A percentile compares a stretch with the other conserved stretches of the same genome.
Conservation (phyloP, 768 basidiomycete genomes). For the Terana coerulea region DNA sequence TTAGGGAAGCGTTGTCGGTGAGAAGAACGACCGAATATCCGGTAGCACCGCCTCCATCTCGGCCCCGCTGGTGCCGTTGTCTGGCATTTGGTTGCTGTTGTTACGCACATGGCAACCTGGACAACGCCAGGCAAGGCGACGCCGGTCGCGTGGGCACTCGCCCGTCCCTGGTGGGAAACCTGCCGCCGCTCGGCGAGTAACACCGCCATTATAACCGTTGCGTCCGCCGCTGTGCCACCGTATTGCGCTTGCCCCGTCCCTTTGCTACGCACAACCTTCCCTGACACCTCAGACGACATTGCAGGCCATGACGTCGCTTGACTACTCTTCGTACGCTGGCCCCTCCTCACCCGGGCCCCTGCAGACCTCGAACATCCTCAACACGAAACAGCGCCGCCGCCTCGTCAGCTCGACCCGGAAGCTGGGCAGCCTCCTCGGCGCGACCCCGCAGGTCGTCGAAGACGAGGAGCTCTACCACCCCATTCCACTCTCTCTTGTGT, state of each 20-base stretch:
- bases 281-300: too few species aligned
- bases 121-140: not conserved
- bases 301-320: not conserved
- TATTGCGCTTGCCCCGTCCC: not conserved
- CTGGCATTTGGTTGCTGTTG: not conserved
- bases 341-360: constrained; percentile 5
- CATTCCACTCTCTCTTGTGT: not conserved
- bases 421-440: constrained; percentile 12
- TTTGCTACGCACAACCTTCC: not conserved
- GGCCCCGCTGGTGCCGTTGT: not conserved
- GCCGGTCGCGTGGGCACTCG: not conserved
- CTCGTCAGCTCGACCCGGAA: constrained; percentile 15
- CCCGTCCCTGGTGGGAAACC: not conserved
- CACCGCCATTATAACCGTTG: not conserved
- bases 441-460: constrained; percentile 10
- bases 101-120: not conserved
- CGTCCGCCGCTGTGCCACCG: not conserved
- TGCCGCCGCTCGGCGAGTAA: not conserved
- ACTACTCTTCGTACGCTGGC: not conserved
- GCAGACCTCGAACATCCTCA: constrained; percentile 8
- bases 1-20: too few species aligned
- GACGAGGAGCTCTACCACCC: not conserved
- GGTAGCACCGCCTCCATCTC: not conserved
- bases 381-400: constrained; percentile 11
- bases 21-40: too few species aligned